phyloP scores from a whole-genome alignment of 208 protist species.

The Lotmaria passim region DNA sequence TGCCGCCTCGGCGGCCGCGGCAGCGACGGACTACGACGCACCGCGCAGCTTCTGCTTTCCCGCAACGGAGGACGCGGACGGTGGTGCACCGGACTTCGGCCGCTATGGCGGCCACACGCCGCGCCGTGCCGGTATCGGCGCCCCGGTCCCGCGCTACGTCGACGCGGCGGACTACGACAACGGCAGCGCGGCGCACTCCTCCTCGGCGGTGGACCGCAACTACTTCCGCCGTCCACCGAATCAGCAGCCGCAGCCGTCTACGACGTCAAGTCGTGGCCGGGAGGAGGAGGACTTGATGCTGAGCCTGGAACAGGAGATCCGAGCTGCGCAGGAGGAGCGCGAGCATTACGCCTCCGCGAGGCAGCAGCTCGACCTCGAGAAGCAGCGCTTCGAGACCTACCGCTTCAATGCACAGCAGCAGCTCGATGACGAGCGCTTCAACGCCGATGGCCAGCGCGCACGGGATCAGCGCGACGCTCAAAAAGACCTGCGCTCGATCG shows the following conservation, averaged over 20 bases:
- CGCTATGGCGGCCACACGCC: constrained; percentile 27
- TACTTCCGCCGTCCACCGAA: constrained; percentile 52
- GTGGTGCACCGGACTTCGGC: constrained; percentile 17
- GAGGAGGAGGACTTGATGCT: constrained; percentile 76
- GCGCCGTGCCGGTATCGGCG: constrained; percentile 19
- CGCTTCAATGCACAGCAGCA: constrained; percentile 57
- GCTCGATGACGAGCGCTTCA: constrained; percentile 68
- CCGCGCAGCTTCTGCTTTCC: background rate
- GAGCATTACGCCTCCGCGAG: constrained; percentile 60
- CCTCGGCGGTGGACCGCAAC: constrained; percentile 41
- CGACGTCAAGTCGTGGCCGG: constrained; percentile 11
- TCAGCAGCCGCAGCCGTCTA: constrained; percentile 2
- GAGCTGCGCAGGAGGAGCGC: constrained; percentile 79
- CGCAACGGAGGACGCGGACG: constrained; percentile 11
- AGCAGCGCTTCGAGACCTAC: constrained; percentile 79
- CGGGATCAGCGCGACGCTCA: constrained; percentile 60
- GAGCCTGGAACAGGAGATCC: constrained; percentile 79
- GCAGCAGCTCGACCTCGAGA: constrained; percentile 78
- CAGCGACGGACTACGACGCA: constrained; percentile 6
- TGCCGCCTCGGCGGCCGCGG: constrained; percentile 1
- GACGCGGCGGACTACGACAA: constrained; percentile 42
- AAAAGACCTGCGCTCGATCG: constrained; percentile 68
- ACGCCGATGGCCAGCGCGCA: constrained; percentile 44
- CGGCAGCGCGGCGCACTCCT: constrained; percentile 24
- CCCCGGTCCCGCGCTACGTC: constrained; percentile 28